A percentile compares a stretch with the other conserved stretches of the same genome.
Evolutionary conservation across 192 early-diverging fungal genomes (phyloP).

Genomic region (Backusella liffmaniae): DNA sequence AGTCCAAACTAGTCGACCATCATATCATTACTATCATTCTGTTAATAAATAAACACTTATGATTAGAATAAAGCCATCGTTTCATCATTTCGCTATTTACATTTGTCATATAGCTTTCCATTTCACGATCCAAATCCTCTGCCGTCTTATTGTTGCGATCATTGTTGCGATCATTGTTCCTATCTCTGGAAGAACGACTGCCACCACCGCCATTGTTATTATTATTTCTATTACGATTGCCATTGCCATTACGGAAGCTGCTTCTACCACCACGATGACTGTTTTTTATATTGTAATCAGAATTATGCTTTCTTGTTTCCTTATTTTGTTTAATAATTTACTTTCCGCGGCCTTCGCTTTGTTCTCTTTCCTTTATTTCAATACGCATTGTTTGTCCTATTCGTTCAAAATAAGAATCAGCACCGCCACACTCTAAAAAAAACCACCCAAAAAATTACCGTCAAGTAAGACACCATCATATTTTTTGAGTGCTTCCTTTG

Average conservation of each 20-base stretch:
- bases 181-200: slow-evolving; percentile 2
- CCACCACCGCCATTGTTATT: slow-evolving; percentile 9
- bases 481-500: slow-evolving; percentile 46
- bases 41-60: neutral
- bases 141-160: slow-evolving; percentile 19
- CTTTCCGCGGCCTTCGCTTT: neutral
- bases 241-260: neutral
- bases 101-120: slow-evolving; percentile 55
- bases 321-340: neutral
- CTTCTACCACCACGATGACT: neutral
- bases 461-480: slow-evolving; percentile 51
- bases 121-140: slow-evolving; percentile 53
- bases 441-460: slow-evolving; percentile 30
- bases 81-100: slow-evolving; percentile 8
- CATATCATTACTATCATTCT: slow-evolving; percentile 18
- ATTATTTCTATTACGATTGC: neutral
- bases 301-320: neutral
- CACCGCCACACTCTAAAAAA: neutral
- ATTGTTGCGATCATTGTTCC: neutral
- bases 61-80: too few species aligned
- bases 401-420: neutral
- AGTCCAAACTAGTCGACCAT: slow-evolving; percentile 2
- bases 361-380: slow-evolving; percentile 2
- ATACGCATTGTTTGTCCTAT: slow-evolving; percentile 32
- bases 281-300: neutral